Evolutionary conservation across 331 rosid species (phyloP).

Genomic region (Malus hybrid): DNA sequence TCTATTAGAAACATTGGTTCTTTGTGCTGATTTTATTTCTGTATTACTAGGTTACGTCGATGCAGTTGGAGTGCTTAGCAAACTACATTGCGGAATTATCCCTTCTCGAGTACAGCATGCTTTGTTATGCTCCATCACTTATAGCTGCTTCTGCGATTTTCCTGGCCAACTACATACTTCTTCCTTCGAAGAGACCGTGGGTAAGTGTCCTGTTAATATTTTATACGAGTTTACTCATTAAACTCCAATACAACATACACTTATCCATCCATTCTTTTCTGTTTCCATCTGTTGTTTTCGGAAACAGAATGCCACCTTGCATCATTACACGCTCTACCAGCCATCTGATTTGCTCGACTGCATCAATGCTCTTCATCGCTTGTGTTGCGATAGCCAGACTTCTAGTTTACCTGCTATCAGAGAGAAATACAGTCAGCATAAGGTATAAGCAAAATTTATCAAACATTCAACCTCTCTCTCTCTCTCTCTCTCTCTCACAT

Average conservation of each 20-base stretch:
- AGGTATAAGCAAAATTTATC: conserved; percentile 34
- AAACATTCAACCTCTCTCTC: too few relatives aligned
- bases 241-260: not conserved
- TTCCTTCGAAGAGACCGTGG: conserved; percentile 81
- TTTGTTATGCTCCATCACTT: conserved; percentile 70
- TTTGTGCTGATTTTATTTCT: not conserved
- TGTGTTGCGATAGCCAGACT: conserved; percentile 40
- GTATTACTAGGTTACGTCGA: conserved; percentile 36
- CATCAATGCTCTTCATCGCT: conserved; percentile 70
- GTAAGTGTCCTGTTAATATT: conserved; percentile 25
- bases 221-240: not conserved
- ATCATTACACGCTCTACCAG: conserved; percentile 76
- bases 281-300: conserved; percentile 2
- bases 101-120: conserved; percentile 81
- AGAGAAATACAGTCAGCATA: conserved; percentile 91
- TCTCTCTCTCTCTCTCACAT: not conserved
- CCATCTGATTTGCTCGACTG: conserved; percentile 60
- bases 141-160: conserved; percentile 85
- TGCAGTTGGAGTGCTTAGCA: conserved; percentile 85
- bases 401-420: conserved; percentile 78
- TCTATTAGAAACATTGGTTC: not conserved
- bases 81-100: conserved; percentile 81
- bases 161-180: conserved; percentile 61
- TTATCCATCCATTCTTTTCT: not conserved
- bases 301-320: conserved; percentile 71